These are phyloP conservation scores for Thuja plicata DNA, from an alignment of 83 land plant genomes.

Conservation along the genomic window DNA sequence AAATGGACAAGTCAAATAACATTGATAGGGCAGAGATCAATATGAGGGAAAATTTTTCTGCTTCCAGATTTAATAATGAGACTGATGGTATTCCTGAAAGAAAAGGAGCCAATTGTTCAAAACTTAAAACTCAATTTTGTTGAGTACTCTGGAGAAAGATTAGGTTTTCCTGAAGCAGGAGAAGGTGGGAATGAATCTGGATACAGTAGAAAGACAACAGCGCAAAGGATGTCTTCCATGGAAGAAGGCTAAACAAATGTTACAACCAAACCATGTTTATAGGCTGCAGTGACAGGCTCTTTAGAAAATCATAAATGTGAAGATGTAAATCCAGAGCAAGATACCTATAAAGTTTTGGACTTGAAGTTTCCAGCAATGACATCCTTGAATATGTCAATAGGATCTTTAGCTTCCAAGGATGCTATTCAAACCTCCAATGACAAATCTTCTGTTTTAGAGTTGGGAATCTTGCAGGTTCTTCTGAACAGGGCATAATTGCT, in stretches of 20 bases:
- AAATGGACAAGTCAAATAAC: constrained; percentile 3
- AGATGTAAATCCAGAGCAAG: constrained; percentile 3
- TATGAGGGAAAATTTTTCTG: background rate
- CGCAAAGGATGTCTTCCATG: background rate
- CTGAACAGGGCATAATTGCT: constrained; percentile 19
- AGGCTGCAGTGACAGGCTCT: background rate
- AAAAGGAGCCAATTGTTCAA: background rate
- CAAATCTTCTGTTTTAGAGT: background rate
- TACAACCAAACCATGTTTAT: constrained; percentile 5
- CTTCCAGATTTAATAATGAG: background rate
- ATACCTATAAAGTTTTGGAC: constrained; percentile 8
- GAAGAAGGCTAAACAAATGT: background rate
- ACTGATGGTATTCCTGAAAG: background rate
- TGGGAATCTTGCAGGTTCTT: constrained; percentile 15
- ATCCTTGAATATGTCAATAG: constrained; percentile 40
- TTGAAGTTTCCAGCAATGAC: constrained; percentile 21
- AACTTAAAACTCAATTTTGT: background rate
- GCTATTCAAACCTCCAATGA: background rate
- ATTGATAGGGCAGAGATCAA: background rate
- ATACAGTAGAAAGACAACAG: background rate
- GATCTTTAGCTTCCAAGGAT: constrained; percentile 12
- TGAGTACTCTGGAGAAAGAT: background rate
- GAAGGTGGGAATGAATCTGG: background rate
- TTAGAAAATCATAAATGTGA: background rate
- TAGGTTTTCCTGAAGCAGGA: background rate